These are phyloP conservation scores for Cladosporium phlei DNA, from an alignment of 2,329 filamentous ascomycete species.

Conservation along the genomic window DNA sequence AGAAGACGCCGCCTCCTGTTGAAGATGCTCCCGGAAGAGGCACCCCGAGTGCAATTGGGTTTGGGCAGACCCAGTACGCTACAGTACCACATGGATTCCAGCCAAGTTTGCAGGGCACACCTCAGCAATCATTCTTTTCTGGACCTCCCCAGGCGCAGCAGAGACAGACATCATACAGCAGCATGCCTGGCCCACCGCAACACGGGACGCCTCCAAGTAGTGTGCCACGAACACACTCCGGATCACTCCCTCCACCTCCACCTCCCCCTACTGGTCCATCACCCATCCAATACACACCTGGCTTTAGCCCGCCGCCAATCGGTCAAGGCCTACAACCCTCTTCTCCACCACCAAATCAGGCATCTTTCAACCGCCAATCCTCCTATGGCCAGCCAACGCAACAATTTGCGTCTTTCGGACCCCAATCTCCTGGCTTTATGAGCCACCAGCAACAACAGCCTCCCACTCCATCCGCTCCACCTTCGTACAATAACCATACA, in stretches of 20 bases:
- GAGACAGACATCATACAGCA: constrained; percentile 15
- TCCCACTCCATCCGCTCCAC: constrained; percentile 31
- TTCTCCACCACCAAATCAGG: constrained; percentile 24
- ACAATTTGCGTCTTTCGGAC: constrained; percentile 20
- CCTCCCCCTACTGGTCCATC: constrained; percentile 16
- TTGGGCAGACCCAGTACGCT: constrained; percentile 31
- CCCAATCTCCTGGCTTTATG: constrained; percentile 22
- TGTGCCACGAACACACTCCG: constrained; percentile 16
- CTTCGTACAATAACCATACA: constrained; percentile 31
- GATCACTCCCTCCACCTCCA: constrained; percentile 23
- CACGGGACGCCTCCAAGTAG: constrained; percentile 14
- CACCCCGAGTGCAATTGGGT: constrained; percentile 34
- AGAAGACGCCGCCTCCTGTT: constrained; percentile 73
- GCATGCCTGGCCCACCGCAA: constrained; percentile 21
- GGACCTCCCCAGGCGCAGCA: constrained; percentile 12
- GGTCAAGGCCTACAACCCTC: constrained; percentile 12
- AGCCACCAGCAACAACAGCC: constrained; percentile 17
- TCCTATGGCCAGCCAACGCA: constrained; percentile 20
- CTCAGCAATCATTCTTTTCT: constrained; percentile 32
- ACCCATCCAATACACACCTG: constrained; percentile 20
- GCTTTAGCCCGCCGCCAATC: constrained; percentile 16
- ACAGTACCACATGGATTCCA: constrained; percentile 20
- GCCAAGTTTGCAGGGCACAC: constrained; percentile 24
- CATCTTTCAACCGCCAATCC: constrained; percentile 32
- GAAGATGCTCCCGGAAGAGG: constrained; percentile 54